Percentiles rank a stretch among this genome's conserved stretches.
Evolutionary conservation across 495 filamentous ascomycete genomes (phyloP).

Genomic region (Aspergillus nanangensis): DNA sequence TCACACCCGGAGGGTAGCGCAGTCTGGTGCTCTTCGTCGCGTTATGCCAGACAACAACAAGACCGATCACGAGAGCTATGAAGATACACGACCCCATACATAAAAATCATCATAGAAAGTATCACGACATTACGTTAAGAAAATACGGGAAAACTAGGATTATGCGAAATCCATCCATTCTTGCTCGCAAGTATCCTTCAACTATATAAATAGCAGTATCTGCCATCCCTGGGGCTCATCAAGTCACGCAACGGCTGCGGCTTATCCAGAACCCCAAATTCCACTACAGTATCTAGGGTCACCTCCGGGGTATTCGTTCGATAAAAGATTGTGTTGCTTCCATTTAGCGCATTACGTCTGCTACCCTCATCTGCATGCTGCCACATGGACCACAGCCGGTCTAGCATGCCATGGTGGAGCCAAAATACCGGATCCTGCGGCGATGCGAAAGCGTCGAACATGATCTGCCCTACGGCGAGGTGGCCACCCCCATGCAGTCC

Average conservation of each 20-base stretch:
- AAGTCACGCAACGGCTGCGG: slow-evolving; percentile 18
- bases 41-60: slow-evolving; percentile 24
- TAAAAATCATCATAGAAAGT: too few species aligned
- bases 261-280: slow-evolving; percentile 23
- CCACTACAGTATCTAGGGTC: slow-evolving; percentile 21
- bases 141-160: too few species aligned
- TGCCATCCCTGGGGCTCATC: slow-evolving; percentile 13
- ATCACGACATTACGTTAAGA: too few species aligned
- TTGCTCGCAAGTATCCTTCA: too few species aligned
- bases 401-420: slow-evolving; percentile 53
- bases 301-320: slow-evolving; percentile 17
- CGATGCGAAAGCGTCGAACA: slow-evolving; percentile 27
- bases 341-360: slow-evolving; percentile 22
- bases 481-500: slow-evolving; percentile 27
- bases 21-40: too few species aligned
- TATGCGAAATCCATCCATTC: too few species aligned
- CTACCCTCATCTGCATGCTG: slow-evolving; percentile 23
- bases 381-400: slow-evolving; percentile 57
- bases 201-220: not conserved
- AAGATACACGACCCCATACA: too few species aligned
- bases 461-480: slow-evolving; percentile 18
- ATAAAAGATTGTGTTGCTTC: slow-evolving; percentile 20
- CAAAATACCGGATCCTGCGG: slow-evolving; percentile 52
- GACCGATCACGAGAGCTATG: too few species aligned
- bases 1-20: too few species aligned